Percentiles rank a stretch among this genome's conserved stretches.
phyloP scores from a whole-genome alignment of 768 basidiomycete genomes.

The Tylopilus plumbeoviolaceoides region DNA sequence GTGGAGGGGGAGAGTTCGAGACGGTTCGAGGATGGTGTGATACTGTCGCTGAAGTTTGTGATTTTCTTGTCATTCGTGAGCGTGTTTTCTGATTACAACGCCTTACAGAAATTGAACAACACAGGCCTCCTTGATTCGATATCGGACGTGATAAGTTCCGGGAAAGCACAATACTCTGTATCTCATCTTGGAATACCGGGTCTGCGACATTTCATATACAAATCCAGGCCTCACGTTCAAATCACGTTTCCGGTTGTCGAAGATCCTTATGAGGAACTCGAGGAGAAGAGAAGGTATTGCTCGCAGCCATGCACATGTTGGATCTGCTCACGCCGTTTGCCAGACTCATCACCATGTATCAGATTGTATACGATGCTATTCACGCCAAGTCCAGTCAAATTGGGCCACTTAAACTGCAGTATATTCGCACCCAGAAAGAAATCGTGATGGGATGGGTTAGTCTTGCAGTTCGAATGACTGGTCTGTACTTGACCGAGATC shows the following conservation, averaged over 20 bases:
- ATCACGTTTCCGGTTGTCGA: conserved; percentile 84
- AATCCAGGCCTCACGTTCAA: conserved; percentile 85
- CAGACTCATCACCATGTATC: conserved; percentile 85
- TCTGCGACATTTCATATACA: conserved; percentile 92
- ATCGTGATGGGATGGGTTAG: conserved; percentile 93
- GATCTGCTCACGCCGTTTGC: conserved; percentile 4
- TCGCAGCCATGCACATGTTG: background rate
- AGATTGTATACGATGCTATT: conserved; percentile 81
- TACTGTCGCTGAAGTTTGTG: conserved; percentile 52
- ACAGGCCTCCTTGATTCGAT: conserved; percentile 57
- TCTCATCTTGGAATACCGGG: conserved; percentile 85
- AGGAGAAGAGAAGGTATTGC: conserved; percentile 57
- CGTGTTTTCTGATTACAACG: background rate
- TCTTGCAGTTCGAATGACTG: background rate
- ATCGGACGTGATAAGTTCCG: conserved; percentile 40
- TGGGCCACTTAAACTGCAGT: conserved; percentile 79
- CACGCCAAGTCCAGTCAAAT: conserved; percentile 87
- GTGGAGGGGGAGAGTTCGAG: conserved; percentile 80
- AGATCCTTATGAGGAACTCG: conserved; percentile 68
- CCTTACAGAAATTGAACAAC: conserved; percentile 54
- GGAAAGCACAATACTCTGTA: conserved; percentile 60
- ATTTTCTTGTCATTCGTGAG: background rate
- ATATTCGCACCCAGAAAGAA: conserved; percentile 80
- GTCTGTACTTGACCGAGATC: background rate
- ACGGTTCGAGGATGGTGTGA: conserved; percentile 76